Percentiles rank a stretch among this genome's conserved stretches.
These are phyloP conservation scores for Cladophialophora exuberans DNA, from an alignment of 2,329 filamentous ascomycete genomes.

Conservation along the genomic window DNA sequence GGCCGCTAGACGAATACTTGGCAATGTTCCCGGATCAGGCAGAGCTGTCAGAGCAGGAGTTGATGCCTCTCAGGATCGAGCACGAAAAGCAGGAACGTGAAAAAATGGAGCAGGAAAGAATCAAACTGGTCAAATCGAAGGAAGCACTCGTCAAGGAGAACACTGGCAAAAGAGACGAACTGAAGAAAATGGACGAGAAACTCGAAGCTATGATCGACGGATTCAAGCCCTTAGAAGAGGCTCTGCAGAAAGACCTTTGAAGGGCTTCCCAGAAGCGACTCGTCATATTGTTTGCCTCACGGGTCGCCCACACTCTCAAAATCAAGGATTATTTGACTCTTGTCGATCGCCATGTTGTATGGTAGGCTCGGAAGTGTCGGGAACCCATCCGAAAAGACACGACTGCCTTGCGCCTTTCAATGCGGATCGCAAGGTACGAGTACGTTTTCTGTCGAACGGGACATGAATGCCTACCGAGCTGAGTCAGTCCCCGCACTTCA, in stretches of 20 bases:
- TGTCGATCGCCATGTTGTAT: too few relatives aligned
- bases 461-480: too few relatives aligned
- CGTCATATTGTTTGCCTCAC: not conserved
- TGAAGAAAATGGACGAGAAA: constrained; percentile 88
- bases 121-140: constrained; percentile 74
- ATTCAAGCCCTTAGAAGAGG: constrained; percentile 29
- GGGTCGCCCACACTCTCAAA: too few relatives aligned
- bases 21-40: constrained; percentile 72
- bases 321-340: too few relatives aligned
- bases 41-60: constrained; percentile 72
- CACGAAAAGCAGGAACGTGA: constrained; percentile 86
- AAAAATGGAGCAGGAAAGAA: constrained; percentile 79
- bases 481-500: too few relatives aligned
- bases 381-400: too few relatives aligned
- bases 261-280: too few relatives aligned
- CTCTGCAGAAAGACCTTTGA: constrained; percentile 31
- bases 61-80: constrained; percentile 89
- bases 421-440: too few relatives aligned
- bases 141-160: constrained; percentile 74
- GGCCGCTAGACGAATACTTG: constrained; percentile 82
- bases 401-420: too few relatives aligned
- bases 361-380: too few relatives aligned
- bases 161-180: constrained; percentile 89
- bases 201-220: constrained; percentile 90
- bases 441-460: too few relatives aligned